Evolutionary conservation across 202 grass and related monocot species (phyloP).

Genomic region (Digitaria exilis): DNA sequence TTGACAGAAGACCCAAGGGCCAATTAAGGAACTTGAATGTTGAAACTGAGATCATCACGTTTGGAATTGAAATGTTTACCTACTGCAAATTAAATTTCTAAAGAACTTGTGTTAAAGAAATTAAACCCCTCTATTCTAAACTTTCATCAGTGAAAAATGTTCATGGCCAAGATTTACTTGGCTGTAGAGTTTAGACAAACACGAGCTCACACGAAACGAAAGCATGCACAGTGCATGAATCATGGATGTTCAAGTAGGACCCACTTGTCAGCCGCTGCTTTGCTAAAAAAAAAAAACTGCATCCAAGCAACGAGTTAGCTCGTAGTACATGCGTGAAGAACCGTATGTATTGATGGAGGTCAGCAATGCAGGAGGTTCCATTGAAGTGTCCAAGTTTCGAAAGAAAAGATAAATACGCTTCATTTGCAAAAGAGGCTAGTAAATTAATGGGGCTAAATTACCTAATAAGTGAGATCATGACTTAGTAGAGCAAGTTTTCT

Average conservation of each 20-base stretch:
- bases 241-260: neutral
- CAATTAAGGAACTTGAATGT: too few relatives aligned
- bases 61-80: neutral
- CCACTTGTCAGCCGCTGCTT: neutral
- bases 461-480: neutral
- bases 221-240: conserved; percentile 15
- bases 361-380: neutral
- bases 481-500: neutral
- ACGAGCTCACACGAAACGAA: neutral
- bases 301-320: neutral
- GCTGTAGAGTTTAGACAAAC: neutral
- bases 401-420: neutral
- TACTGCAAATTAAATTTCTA: neutral
- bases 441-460: neutral
- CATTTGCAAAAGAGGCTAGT: neutral
- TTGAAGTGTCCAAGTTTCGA: neutral
- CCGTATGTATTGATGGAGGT: conserved; percentile 1
- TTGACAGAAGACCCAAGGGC: neutral
- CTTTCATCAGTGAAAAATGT: neutral
- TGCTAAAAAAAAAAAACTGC: neutral
- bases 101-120: neutral
- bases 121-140: neutral
- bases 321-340: neutral
- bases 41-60: neutral
- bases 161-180: neutral